These are phyloP conservation scores for Bromus sterilis DNA, from an alignment of 176 grass and related monocot species.

Conservation along the genomic window DNA sequence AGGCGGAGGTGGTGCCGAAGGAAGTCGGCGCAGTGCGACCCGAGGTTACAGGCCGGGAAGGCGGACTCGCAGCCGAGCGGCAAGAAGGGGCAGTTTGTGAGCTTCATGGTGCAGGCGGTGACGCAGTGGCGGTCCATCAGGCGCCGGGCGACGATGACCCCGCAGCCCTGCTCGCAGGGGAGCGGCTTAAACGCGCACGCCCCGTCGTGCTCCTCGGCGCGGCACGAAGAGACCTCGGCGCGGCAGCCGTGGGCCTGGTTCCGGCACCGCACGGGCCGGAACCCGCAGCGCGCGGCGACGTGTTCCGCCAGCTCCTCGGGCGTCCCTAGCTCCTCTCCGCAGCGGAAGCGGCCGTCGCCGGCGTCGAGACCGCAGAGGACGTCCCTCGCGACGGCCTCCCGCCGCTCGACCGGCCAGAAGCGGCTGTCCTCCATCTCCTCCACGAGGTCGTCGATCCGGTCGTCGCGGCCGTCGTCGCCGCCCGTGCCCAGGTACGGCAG, in stretches of 20 bases:
- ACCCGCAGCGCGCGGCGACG: neutral
- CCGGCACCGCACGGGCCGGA: neutral
- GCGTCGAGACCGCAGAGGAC: neutral
- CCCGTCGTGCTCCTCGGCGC: neutral
- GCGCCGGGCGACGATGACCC: neutral
- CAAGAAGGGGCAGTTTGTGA: neutral
- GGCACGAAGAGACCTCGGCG: neutral
- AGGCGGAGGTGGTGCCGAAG: neutral
- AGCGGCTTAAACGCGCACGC: neutral
- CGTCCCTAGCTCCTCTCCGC: neutral
- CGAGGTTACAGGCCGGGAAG: neutral
- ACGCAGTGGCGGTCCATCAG: slow-evolving; percentile 3
- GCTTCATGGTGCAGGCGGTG: neutral
- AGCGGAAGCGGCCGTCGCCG: neutral
- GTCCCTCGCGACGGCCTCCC: neutral
- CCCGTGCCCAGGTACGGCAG: neutral
- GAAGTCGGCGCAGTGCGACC: neutral
- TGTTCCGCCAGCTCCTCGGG: neutral
- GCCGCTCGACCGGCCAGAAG: neutral
- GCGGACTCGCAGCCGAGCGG: slow-evolving; percentile 7
- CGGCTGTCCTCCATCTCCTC: neutral
- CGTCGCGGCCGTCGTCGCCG: slow-evolving; percentile 1
- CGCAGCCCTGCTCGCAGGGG: slow-evolving; percentile 5
- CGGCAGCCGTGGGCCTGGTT: neutral
- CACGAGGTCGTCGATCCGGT: slow-evolving; percentile 11